Percentiles rank a stretch among this genome's conserved stretches.
phyloP scores from a whole-genome alignment of 2,329 filamentous ascomycete genomes.

The Paecilomyces dactylethromorphus region DNA sequence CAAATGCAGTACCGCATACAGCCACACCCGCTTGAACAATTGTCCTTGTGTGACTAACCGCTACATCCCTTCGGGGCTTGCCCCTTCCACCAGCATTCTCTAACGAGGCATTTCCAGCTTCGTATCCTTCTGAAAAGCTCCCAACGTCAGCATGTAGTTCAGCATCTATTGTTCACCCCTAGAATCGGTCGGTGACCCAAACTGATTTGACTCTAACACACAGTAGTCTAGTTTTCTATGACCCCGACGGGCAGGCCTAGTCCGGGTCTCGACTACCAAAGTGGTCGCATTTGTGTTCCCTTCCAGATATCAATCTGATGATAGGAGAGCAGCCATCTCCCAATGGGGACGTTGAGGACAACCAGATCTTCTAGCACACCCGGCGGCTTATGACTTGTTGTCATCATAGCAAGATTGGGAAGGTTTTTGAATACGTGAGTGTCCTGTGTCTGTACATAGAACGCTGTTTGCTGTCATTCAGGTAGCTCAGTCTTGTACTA shows the following conservation, averaged over 20 bases:
- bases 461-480: background rate
- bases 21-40: conserved; percentile 25
- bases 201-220: conserved; percentile 16
- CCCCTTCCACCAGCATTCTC: conserved; percentile 11
- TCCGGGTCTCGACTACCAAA: conserved; percentile 23
- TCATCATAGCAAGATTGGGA: background rate
- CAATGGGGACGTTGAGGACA: background rate
- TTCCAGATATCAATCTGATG: background rate
- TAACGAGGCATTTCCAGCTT: conserved; percentile 6
- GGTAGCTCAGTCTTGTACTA: background rate
- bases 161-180: conserved; percentile 8
- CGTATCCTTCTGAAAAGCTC: background rate
- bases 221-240: conserved; percentile 14
- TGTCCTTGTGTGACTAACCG: conserved; percentile 1
- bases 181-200: conserved; percentile 9
- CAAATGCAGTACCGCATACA: conserved; percentile 19
- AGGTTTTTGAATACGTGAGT: background rate
- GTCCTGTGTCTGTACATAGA: background rate
- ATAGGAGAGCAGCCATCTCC: background rate
- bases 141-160: conserved; percentile 5
- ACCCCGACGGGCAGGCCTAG: conserved; percentile 9
- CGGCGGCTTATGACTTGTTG: background rate
- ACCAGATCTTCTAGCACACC: background rate
- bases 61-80: conserved; percentile 20
- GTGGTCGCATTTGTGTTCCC: conserved; percentile 17